Evolutionary conservation across 108 stramenopile species (phyloP).

Genomic region (Fragilaria radians): DNA sequence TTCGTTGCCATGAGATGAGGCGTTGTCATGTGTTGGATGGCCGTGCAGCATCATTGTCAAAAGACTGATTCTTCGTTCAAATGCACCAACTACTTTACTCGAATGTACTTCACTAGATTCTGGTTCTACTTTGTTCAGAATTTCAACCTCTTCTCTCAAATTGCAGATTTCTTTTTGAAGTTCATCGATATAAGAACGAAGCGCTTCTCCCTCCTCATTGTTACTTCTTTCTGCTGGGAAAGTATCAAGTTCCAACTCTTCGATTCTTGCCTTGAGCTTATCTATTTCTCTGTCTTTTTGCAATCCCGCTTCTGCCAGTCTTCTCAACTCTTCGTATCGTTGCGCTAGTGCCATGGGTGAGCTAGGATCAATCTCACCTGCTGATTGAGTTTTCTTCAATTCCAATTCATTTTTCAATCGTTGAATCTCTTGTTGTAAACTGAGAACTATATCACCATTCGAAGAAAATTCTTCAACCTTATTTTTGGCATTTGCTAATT

Average conservation of each 20-base stretch:
- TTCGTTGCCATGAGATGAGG: neutral
- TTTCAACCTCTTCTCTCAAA: neutral
- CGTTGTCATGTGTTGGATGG: neutral
- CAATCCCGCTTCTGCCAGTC: slow-evolving; percentile 20
- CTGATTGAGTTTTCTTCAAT: slow-evolving; percentile 4
- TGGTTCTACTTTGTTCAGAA: no score
- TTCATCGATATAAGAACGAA: neutral
- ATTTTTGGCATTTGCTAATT: no score
- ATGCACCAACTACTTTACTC: no score
- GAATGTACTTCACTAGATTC: no score
- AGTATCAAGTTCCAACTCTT: neutral
- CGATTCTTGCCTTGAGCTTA: slow-evolving; percentile 10
- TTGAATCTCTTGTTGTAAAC: slow-evolving; percentile 33
- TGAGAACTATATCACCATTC: no score
- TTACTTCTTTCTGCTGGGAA: neutral
- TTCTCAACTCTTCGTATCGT: slow-evolving; percentile 32
- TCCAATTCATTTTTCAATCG: slow-evolving; percentile 30
- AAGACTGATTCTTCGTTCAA: neutral
- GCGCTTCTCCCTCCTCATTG: neutral
- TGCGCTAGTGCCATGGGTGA: slow-evolving; percentile 9
- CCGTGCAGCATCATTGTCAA: neutral
- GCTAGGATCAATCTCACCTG: slow-evolving; percentile 6
- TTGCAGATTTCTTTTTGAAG: slow-evolving; percentile 5
- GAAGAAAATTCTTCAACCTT: no score
- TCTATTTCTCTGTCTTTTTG: slow-evolving; percentile 41